phyloP scores from a whole-genome alignment of 768 basidiomycete genomes.

The Rhodotorula toruloides region DNA sequence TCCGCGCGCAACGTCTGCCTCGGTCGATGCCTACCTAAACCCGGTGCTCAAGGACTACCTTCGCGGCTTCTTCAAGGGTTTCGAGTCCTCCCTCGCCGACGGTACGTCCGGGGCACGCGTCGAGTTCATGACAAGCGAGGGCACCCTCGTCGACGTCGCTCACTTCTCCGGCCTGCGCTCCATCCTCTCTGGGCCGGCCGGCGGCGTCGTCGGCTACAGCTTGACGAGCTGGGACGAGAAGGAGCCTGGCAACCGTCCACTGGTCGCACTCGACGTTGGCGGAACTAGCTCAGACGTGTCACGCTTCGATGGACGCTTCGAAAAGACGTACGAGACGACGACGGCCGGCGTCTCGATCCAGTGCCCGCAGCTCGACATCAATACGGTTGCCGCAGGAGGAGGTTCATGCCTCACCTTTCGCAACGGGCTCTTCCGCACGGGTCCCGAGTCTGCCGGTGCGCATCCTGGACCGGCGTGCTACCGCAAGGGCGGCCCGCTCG shows the following conservation, averaged over 20 bases:
- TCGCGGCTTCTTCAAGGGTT: slow-evolving; percentile 84
- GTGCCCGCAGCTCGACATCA: slow-evolving; percentile 88
- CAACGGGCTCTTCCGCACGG: slow-evolving; percentile 83
- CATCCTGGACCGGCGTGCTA: slow-evolving; percentile 92
- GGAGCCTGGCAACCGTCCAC: slow-evolving; percentile 27
- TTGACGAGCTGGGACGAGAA: slow-evolving; percentile 77
- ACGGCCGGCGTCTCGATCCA: slow-evolving; percentile 91
- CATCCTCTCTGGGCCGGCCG: slow-evolving; percentile 67
- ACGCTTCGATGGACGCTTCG: slow-evolving; percentile 81
- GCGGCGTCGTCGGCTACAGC: slow-evolving; percentile 92
- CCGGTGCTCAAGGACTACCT: slow-evolving; percentile 78
- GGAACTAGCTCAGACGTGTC: slow-evolving; percentile 87
- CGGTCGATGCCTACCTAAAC: slow-evolving; percentile 91
- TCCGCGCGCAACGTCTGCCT: slow-evolving; percentile 82
- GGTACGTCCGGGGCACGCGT: slow-evolving; percentile 58
- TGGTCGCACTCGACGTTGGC: slow-evolving; percentile 69
- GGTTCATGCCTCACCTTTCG: slow-evolving; percentile 82
- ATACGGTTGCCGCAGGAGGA: slow-evolving; percentile 83
- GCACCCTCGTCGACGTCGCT: slow-evolving; percentile 68
- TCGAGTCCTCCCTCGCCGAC: slow-evolving; percentile 53
- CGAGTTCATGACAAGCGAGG: slow-evolving; percentile 95
- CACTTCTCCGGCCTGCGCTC: slow-evolving; percentile 92
- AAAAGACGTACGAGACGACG: slow-evolving; percentile 89
- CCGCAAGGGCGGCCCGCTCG: slow-evolving; percentile 70
- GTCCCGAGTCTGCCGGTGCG: slow-evolving; percentile 88